Evolutionary conservation across 768 basidiomycete genomes (phyloP), one percentile per base, ranked within the genome.

Genomic region (Holtermannia corniformis): DNA sequence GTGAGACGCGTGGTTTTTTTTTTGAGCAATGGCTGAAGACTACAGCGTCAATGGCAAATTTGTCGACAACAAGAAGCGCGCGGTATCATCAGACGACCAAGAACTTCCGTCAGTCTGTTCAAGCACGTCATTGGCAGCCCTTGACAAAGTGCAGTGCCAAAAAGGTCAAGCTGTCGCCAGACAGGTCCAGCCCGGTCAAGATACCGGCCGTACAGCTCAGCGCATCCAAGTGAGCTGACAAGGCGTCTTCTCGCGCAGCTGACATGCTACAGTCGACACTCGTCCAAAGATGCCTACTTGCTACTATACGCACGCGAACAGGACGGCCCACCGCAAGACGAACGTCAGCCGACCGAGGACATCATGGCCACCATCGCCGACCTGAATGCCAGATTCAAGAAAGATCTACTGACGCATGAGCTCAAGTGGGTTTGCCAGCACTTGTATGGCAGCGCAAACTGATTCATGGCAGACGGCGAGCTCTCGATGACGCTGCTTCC

Each of bases 261-360:
- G n/a, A n/a, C n/a, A n/a, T n/a, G n/a, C n/a, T n/a, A n/a, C 43
- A 44, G 45, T 25, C 19, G 10, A 12, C 19, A 50, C 5, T 37
- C 62, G 19, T 90, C 89, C 1, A 85, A 80, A 72, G 89, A 95
- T 61, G 89, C 88, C 4, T 95, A 97, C 72, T 93, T 96, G 90
- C 78, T 96, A 26, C 83, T 97, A 50, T 97, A 96, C 71, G 79
- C 80, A 32, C 80, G 81, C 45, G 28, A 19, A 44, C 44, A n/a
- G 21, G 37, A 10, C 61, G 58, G 5, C 58, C 63, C 5, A 26
- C 43, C 4, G 12, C 14, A 1, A 7, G 32, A 37, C 16, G 32
- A 7, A 7, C 32, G 16, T 37, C 32, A 37, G 32, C 32, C 32
- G 32, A 37, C 7, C 16, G 32, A 37, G 32, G 32, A 37, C 32